Evolutionary conservation across 1,139 yeast species (phyloP), one percentile per base, ranked within the genome.

Genomic region (Debaryomycetaceae sp.): DNA sequence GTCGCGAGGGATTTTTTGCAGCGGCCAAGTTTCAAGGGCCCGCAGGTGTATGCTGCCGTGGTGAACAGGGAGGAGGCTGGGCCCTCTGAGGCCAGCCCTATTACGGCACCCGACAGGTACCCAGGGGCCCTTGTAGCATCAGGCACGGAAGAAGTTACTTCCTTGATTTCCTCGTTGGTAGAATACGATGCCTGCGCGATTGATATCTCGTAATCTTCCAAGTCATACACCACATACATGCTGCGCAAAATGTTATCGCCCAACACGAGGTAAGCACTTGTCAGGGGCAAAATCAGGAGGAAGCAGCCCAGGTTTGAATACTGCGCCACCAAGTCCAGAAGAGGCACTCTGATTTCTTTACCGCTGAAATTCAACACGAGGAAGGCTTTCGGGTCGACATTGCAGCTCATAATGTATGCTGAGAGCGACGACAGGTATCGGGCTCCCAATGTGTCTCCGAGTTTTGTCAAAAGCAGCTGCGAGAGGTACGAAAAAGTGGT

Each of bases 181-280:
- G 69, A 47, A 37, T 39, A 42, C 13, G 53, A 55, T 5, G 76
- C 78, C 40, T 70, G 82, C 2, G 92, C 95, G 30, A 86, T 35
- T 1, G 78, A 75, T 18, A 85, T 60, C 44, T 75, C 73, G 31
- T 58, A 53, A 37, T 68, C 70, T 20, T 79, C 86, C 37, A 83
- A 56, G 51, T 86, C 92, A 43, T 70, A 83, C 25, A 83, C 94
- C 31, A 77, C 71, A 47, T 85, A 85, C 6, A 82, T 86, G 30
- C 71, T 62, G 35, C 83, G 66, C 43, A 86, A 55, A 53, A 83
- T 75, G 20, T 77, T 68, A 50, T 82, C 94, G 27, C 95, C 95
- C 11, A 83, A 37, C 25, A 52, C 45, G 26, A 56, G 37, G 35
- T 45, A 54, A 23, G 32, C 33, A 2, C 18, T 25, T 8, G 16